These are phyloP conservation scores for Leptographium flavum DNA, from an alignment of 2,329 filamentous ascomycete genomes.

Conservation along the genomic window DNA sequence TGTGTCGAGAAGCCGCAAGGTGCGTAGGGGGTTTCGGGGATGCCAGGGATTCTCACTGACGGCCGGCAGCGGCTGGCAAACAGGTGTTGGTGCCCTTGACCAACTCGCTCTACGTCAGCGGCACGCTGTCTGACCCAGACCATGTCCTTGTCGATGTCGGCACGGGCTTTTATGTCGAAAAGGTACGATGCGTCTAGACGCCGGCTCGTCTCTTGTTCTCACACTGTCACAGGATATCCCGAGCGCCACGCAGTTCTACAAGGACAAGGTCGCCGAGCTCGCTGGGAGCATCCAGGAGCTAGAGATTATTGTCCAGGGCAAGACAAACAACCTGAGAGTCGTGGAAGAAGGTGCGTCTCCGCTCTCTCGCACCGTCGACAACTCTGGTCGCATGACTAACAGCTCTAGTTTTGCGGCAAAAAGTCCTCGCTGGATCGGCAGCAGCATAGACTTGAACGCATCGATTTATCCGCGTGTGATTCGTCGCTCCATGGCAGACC, in stretches of 20 bases:
- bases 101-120: constrained; percentile 86
- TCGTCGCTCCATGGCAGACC: too few relatives aligned
- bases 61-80: constrained; percentile 18
- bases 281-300: constrained; percentile 39
- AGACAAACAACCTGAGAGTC: constrained; percentile 71
- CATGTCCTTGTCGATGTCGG: constrained; percentile 84
- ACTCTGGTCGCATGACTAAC: not conserved
- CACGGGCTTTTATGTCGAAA: constrained; percentile 90
- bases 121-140: constrained; percentile 57
- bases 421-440: constrained; percentile 15
- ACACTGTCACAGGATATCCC: constrained; percentile 27
- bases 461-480: too few relatives aligned
- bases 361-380: not conserved
- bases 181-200: constrained; percentile 34
- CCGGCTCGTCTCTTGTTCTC: not conserved
- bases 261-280: constrained; percentile 39
- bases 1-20: constrained; percentile 42
- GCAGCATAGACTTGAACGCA: too few relatives aligned
- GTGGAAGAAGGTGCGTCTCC: constrained; percentile 64
- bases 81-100: constrained; percentile 84
- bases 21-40: not conserved
- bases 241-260: constrained; percentile 41
- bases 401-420: constrained; percentile 22
- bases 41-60: not conserved
- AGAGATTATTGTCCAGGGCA: constrained; percentile 45